Percentiles rank a stretch among this genome's conserved stretches.
phyloP scores from a whole-genome alignment of 1,284 basidiomycete species.

The Phellopilus nigrolimitatus region DNA sequence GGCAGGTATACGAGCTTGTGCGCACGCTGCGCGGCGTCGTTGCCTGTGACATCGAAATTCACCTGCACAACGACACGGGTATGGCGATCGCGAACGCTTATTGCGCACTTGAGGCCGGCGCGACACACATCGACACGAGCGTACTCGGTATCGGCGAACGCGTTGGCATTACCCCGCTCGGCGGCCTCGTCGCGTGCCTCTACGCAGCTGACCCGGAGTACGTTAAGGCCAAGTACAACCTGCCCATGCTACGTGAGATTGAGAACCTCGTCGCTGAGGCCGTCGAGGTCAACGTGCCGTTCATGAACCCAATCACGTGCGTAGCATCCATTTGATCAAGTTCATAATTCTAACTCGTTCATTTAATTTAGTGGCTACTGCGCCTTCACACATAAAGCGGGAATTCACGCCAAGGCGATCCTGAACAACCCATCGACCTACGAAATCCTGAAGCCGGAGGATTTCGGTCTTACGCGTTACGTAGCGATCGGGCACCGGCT shows the following conservation, averaged over 20 bases:
- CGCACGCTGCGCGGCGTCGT: slow-evolving; percentile 95
- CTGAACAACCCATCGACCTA: slow-evolving; percentile 99
- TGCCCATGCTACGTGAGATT: slow-evolving; percentile 94
- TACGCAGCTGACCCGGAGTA: slow-evolving; percentile 97
- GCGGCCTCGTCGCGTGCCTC: slow-evolving; percentile 95
- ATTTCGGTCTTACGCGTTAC: slow-evolving; percentile 97
- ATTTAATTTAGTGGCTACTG: slow-evolving; percentile 76
- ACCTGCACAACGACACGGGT: slow-evolving; percentile 98
- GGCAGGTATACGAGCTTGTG: slow-evolving; percentile 98
- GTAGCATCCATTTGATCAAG: slow-evolving; percentile 25
- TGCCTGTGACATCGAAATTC: slow-evolving; percentile 95
- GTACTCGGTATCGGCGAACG: slow-evolving; percentile 97
- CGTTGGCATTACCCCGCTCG: slow-evolving; percentile 98
- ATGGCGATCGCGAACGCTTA: slow-evolving; percentile 99
- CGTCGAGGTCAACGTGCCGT: slow-evolving; percentile 96
- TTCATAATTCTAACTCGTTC: slow-evolving; percentile 1
- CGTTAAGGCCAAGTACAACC: slow-evolving; percentile 99
- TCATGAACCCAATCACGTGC: slow-evolving; percentile 91
- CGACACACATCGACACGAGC: slow-evolving; percentile 98
- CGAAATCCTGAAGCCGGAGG: slow-evolving; percentile 96
- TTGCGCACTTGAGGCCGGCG: slow-evolving; percentile 97
- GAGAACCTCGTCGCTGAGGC: slow-evolving; percentile 99
- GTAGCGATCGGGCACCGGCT: slow-evolving; percentile 98
- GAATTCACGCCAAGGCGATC: slow-evolving; percentile 99
- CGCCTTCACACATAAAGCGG: slow-evolving; percentile 99